Conservation (phyloP, 2,329 filamentous ascomycete species). For the Salinomyces thailandicus region DNA sequence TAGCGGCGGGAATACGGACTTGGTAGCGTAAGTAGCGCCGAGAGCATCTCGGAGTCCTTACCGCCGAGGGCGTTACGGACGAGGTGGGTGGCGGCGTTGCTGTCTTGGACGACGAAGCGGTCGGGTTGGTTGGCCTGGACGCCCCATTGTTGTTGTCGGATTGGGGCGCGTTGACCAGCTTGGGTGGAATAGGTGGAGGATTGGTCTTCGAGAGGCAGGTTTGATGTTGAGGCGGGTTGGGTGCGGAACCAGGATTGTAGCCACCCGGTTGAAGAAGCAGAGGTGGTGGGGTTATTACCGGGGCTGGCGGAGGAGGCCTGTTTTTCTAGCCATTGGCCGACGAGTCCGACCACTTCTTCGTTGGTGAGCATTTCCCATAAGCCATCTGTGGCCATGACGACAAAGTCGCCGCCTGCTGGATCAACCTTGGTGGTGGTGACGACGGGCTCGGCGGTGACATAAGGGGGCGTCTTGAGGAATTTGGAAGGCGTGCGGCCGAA, state of each 20-base stretch:
- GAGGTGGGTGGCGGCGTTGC: slow-evolving; percentile 91
- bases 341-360: slow-evolving; percentile 91
- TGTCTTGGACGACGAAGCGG: slow-evolving; percentile 88
- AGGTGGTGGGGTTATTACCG: slow-evolving; percentile 20
- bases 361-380: slow-evolving; percentile 99
- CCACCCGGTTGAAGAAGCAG: slow-evolving; percentile 42
- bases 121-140: slow-evolving; percentile 61
- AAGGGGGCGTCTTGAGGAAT: slow-evolving; percentile 80
- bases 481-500: slow-evolving; percentile 72
- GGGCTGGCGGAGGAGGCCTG: slow-evolving; percentile 40
- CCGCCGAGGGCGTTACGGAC: slow-evolving; percentile 91
- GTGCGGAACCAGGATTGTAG: slow-evolving; percentile 58
- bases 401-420: slow-evolving; percentile 82
- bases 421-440: slow-evolving; percentile 88
- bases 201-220: slow-evolving; percentile 62
- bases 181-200: slow-evolving; percentile 24
- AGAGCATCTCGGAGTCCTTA: slow-evolving; percentile 86
- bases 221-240: slow-evolving; percentile 25
- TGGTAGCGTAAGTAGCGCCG: slow-evolving; percentile 79
- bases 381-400: slow-evolving; percentile 93
- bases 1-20: slow-evolving; percentile 87
- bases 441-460: slow-evolving; percentile 92
- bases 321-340: slow-evolving; percentile 91
- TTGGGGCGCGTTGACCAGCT: slow-evolving; percentile 71
- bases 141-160: slow-evolving; percentile 86